Evolutionary conservation across 306 rosid species (phyloP), one percentile per base, ranked within the genome.

Genomic region (Elaeagnus macrophylla): DNA sequence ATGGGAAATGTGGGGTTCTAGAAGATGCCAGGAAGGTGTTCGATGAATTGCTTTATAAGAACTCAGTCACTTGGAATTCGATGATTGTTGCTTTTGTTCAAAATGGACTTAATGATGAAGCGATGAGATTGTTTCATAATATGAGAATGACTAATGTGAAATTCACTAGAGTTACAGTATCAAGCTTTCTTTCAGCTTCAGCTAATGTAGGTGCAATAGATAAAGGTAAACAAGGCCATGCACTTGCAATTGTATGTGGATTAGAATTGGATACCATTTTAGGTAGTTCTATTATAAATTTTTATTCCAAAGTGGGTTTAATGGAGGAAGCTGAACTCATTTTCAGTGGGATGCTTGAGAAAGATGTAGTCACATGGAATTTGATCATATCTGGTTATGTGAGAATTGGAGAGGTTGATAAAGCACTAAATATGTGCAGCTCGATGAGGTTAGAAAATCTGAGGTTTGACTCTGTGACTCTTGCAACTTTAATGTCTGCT

Each of bases 221-320:
- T 19, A 94, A 86, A 51, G 95, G 95, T 10, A 80, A 77, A 65
- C 95, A 86, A 51, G 97, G 84, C 16, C 97, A 86, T 12, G 90
- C 74, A 9, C 47, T 90, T 38, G 81, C 72, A 45, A 62, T 83
- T 54, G 32, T 77, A 6, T 50, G 66, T 58, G 97, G 94, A 37
- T 53, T 86, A 12, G 80, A 72, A 54, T 61, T 83, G 58, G 78
- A 67, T 39, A 68, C 67, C 38, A 67, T 81, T 63, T 68, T 90
- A 72, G 88, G 95, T 19, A 83, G 94, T 56, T 83, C 94, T 43
- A n/a, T 81, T 32, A 51, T 89, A 60, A 77, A 89, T 67, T 85
- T 89, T 48, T 85, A 89, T 67, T 73, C 78, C 61, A 85, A 81
- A 81, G 94, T 81, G 50, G 84, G 95, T 59, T 65, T 83, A 72